These are phyloP conservation scores for Metschnikowia lachancei DNA, from an alignment of 805 yeast genomes.

Conservation along the genomic window DNA sequence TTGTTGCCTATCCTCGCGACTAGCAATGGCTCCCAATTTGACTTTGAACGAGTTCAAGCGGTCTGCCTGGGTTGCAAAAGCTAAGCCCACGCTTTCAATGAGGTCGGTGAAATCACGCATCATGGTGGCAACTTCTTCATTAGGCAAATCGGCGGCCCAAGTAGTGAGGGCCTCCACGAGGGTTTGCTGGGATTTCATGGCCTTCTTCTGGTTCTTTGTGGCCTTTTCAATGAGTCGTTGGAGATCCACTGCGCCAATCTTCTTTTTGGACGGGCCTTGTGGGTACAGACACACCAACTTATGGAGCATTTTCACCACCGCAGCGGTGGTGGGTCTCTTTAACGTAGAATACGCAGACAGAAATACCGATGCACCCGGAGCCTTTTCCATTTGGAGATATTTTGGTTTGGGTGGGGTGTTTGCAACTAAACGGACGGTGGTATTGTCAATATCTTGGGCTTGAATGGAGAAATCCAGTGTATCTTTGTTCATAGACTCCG, in stretches of 20 bases:
- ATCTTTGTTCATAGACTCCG: neutral
- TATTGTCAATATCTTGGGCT: neutral
- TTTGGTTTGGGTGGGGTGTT: neutral
- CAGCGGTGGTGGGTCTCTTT: conserved; percentile 21
- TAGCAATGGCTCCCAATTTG: conserved; percentile 45
- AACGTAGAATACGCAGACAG: conserved; percentile 14
- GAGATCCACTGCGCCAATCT: conserved; percentile 15
- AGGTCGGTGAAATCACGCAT: conserved; percentile 16
- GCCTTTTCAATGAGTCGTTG: conserved; percentile 26
- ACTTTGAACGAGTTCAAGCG: conserved; percentile 43
- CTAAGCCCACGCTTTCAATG: conserved; percentile 13
- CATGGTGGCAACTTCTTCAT: conserved; percentile 13
- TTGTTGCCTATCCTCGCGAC: conserved; percentile 48
- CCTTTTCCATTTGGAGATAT: conserved; percentile 2
- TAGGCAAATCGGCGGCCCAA: conserved; percentile 19
- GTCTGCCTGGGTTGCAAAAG: conserved; percentile 36
- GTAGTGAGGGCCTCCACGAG: conserved; percentile 14
- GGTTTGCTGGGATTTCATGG: conserved; percentile 17
- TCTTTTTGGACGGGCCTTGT: conserved; percentile 6
- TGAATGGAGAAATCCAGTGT: neutral
- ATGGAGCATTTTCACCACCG: conserved; percentile 20
- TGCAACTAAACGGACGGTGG: neutral
- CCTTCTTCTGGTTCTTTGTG: conserved; percentile 36
- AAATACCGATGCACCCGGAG: conserved; percentile 7
- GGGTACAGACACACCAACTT: conserved; percentile 14